Conservation (phyloP, 768 basidiomycete species). For the Piloderma croceum region DNA sequence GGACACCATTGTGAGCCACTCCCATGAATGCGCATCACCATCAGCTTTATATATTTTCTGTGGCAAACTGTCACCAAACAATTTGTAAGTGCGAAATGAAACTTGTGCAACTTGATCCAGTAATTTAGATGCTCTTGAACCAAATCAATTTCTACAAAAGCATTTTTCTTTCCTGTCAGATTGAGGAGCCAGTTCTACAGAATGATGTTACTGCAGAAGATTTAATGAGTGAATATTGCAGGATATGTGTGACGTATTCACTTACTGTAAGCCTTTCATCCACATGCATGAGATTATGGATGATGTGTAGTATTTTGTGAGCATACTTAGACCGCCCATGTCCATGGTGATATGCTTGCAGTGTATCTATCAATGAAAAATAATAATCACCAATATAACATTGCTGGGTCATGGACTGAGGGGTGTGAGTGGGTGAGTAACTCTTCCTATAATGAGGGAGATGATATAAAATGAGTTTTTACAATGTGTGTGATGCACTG, state of each 20-base stretch:
- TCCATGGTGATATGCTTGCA: too few species aligned
- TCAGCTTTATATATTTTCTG: constrained; percentile 22
- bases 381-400: too few species aligned
- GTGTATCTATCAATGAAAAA: too few species aligned
- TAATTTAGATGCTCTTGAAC: constrained; percentile 16
- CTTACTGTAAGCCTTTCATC: constrained; percentile 19
- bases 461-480: too few species aligned
- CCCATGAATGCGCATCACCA: constrained; percentile 22
- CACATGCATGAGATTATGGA: constrained; percentile 24
- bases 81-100: not conserved
- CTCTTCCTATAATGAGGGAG: too few species aligned
- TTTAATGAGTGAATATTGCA: not conserved
- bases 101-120: constrained; percentile 9
- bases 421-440: too few species aligned
- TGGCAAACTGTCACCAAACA: not conserved
- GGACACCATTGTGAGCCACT: constrained; percentile 21
- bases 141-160: constrained; percentile 18
- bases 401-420: too few species aligned
- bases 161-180: constrained; percentile 22
- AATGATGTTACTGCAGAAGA: constrained; percentile 15
- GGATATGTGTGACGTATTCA: constrained; percentile 7
- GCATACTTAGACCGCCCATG: constrained; percentile 30
- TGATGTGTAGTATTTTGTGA: constrained; percentile 25
- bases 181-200: constrained; percentile 32
- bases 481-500: too few species aligned